These are phyloP conservation scores for Moesziomyces sp. DNA, from an alignment of 1,284 basidiomycete genomes.

Conservation along the genomic window DNA sequence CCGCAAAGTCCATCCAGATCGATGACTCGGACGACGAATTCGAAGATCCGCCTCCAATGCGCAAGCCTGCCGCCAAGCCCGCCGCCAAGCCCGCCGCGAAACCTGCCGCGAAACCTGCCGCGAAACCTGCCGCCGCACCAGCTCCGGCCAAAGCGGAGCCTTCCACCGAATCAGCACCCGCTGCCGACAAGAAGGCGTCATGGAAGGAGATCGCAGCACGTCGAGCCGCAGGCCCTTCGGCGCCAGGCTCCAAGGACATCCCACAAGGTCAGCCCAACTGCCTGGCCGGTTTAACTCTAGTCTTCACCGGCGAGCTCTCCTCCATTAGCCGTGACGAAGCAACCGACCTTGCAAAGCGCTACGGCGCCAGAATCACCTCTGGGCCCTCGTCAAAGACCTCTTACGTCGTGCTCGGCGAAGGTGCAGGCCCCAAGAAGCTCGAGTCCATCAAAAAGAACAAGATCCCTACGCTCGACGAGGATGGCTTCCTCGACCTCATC, in stretches of 20 bases:
- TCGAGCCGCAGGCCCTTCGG: conserved; percentile 76
- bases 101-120: conserved; percentile 49
- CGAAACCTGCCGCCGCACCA: conserved; percentile 25
- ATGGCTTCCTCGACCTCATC: conserved; percentile 81
- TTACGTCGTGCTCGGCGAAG: conserved; percentile 87
- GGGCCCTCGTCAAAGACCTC: conserved; percentile 90
- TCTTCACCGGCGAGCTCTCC: conserved; percentile 88
- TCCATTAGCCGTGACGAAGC: conserved; percentile 90
- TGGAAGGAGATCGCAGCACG: conserved; percentile 70
- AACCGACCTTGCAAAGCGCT: conserved; percentile 87
- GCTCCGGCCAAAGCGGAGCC: conserved; percentile 29
- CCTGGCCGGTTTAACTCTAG: conserved; percentile 86
- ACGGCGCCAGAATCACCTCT: conserved; percentile 78
- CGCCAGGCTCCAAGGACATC: conserved; percentile 83
- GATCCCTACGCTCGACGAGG: conserved; percentile 83
- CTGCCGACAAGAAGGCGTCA: conserved; percentile 32
- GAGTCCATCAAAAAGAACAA: conserved; percentile 82
- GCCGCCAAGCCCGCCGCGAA: conserved; percentile 58
- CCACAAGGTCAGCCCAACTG: conserved; percentile 83
- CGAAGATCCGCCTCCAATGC: conserved; percentile 45
- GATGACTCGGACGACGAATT: conserved; percentile 31
- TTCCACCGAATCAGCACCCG: conserved; percentile 10
- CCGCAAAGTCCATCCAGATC: conserved; percentile 48
- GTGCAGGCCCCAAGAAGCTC: conserved; percentile 88
- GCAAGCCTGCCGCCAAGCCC: conserved; percentile 49